phyloP scores from a whole-genome alignment of 805 yeast genomes.

The Myxozyma monticola region DNA sequence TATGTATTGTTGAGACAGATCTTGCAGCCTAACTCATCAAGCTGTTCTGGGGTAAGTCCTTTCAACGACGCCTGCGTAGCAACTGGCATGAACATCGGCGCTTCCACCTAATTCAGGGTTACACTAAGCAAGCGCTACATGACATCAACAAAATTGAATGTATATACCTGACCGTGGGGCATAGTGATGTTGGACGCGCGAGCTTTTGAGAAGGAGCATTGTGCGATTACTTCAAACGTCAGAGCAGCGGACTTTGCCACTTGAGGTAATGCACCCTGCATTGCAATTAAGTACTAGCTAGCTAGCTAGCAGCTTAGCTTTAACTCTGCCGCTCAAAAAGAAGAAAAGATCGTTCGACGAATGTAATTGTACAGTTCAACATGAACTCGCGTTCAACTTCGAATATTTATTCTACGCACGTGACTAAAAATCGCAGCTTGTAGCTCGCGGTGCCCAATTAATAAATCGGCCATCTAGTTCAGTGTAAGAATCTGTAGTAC shows the following conservation, averaged over 20 bases:
- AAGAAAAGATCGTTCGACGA: too few species aligned
- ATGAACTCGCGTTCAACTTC: too few species aligned
- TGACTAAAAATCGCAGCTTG: too few species aligned
- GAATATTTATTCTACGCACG: too few species aligned
- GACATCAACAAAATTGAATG: neutral
- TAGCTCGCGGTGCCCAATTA: too few species aligned
- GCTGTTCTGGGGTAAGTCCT: constrained; percentile 47
- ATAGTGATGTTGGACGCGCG: constrained; percentile 45
- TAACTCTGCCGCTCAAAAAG: too few species aligned
- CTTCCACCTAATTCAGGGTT: constrained; percentile 36
- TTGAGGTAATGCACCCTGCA: constrained; percentile 11
- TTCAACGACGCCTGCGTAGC: constrained; percentile 50
- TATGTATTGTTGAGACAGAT: constrained; percentile 48
- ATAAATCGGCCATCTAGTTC: too few species aligned
- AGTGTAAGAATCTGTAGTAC: too few species aligned
- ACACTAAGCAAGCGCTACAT: neutral
- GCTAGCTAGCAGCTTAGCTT: too few species aligned
- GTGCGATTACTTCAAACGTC: constrained; percentile 44
- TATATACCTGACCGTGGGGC: constrained; percentile 44
- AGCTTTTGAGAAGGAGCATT: constrained; percentile 46
- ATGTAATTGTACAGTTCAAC: too few species aligned
- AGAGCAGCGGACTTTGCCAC: constrained; percentile 35
- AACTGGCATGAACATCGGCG: constrained; percentile 52
- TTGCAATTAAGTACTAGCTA: too few species aligned
- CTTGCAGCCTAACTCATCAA: constrained; percentile 43